phyloP scores from a whole-genome alignment of 352 stramenopile species.

The Globisporangium polare region DNA sequence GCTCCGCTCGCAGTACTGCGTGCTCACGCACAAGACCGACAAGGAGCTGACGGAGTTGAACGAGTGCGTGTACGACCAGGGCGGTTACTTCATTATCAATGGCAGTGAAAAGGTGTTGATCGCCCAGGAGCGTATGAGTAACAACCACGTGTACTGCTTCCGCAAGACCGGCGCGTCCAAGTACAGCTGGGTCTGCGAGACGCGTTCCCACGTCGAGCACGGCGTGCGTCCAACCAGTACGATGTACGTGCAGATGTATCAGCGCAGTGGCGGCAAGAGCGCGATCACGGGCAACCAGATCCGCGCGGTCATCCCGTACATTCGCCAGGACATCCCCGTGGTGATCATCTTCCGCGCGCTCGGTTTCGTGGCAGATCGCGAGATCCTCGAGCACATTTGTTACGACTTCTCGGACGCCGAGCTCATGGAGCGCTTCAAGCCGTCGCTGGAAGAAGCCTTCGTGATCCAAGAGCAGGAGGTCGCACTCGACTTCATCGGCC shows the following conservation, averaged over 20 bases:
- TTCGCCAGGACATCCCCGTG: slow-evolving; percentile 97
- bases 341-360: slow-evolving; percentile 99
- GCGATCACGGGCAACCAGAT: slow-evolving; percentile 98
- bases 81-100: slow-evolving; percentile 99
- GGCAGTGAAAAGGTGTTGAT: slow-evolving; percentile 98
- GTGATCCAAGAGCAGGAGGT: slow-evolving; percentile 98
- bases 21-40: slow-evolving; percentile 91
- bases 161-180: slow-evolving; percentile 97
- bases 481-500: slow-evolving; percentile 98
- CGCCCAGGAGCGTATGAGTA: slow-evolving; percentile 98
- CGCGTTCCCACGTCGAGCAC: slow-evolving; percentile 95
- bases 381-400: slow-evolving; percentile 99
- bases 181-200: slow-evolving; percentile 96
- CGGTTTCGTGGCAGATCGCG: slow-evolving; percentile 93
- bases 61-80: slow-evolving; percentile 99
- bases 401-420: slow-evolving; percentile 97
- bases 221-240: slow-evolving; percentile 93
- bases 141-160: slow-evolving; percentile 99
- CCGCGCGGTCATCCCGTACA: slow-evolving; percentile 96
- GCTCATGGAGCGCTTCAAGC: slow-evolving; percentile 99
- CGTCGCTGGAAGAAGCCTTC: slow-evolving; percentile 97
- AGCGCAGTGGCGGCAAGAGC: slow-evolving; percentile 91
- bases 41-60: slow-evolving; percentile 93
- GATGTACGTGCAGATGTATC: slow-evolving; percentile 99
- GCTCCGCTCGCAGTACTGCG: slow-evolving; percentile 96